Conservation (phyloP, 805 yeast genomes). For the Kodamaea sagamina region DNA sequence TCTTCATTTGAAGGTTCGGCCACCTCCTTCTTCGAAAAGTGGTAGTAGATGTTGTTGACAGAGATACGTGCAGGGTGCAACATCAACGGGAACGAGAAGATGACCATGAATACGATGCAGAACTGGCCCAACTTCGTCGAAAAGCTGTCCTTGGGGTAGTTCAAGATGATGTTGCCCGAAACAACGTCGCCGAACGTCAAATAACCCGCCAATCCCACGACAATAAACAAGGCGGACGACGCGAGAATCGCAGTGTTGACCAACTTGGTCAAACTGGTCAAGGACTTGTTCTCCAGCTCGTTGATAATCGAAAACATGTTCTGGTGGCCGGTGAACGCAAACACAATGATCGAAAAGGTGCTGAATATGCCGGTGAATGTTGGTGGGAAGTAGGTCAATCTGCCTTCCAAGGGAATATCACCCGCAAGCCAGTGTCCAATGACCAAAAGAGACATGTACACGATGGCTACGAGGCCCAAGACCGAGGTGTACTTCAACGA, state of each 20-base stretch:
- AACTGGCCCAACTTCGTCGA: constrained; percentile 78
- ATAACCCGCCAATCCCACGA: constrained; percentile 83
- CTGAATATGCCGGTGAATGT: constrained; percentile 54
- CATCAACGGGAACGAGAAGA: constrained; percentile 85
- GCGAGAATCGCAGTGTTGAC: constrained; percentile 55
- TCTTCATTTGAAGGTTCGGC: constrained; percentile 13
- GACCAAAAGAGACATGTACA: constrained; percentile 72
- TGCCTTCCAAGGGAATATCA: constrained; percentile 44
- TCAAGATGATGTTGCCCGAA: constrained; percentile 74
- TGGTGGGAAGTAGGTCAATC: constrained; percentile 32
- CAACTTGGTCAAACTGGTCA: constrained; percentile 47
- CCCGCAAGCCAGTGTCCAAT: constrained; percentile 64
- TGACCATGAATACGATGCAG: constrained; percentile 77
- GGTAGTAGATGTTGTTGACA: constrained; percentile 67
- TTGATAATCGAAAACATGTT: constrained; percentile 89
- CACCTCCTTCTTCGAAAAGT: constrained; percentile 22
- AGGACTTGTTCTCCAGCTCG: constrained; percentile 63
- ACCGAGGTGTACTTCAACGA: constrained; percentile 84
- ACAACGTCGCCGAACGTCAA: constrained; percentile 83
- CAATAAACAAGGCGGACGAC: constrained; percentile 62
- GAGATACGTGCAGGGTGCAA: constrained; percentile 89
- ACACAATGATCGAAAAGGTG: constrained; percentile 87
- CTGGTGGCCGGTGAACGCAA: constrained; percentile 95
- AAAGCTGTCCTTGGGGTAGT: constrained; percentile 60
- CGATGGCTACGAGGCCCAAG: constrained; percentile 79